A percentile compares a stretch with the other conserved stretches of the same genome.
phyloP scores from a whole-genome alignment of 176 grass and related monocot species.

The Poa pratensis region DNA sequence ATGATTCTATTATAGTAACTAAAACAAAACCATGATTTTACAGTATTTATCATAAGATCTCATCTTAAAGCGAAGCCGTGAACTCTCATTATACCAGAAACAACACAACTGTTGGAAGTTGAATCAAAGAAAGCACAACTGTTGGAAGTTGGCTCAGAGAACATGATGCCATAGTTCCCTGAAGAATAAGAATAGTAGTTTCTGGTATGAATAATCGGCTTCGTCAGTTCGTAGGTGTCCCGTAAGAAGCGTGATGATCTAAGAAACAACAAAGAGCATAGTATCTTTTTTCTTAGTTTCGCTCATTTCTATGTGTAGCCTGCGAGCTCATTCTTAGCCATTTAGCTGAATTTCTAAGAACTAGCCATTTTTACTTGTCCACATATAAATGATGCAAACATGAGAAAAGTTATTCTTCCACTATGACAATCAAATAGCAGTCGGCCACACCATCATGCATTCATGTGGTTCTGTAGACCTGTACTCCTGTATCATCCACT shows the following conservation, averaged over 20 bases:
- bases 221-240: no score
- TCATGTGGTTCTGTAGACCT: neutral
- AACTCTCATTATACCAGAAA: neutral
- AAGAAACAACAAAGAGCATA: neutral
- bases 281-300: neutral
- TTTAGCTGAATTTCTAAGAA: neutral
- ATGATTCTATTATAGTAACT: neutral
- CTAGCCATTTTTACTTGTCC: neutral
- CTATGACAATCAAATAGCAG: neutral
- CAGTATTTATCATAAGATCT: no score
- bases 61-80: neutral
- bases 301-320: neutral
- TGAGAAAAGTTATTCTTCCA: neutral
- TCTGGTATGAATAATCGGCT: neutral
- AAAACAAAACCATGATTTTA: neutral
- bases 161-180: neutral
- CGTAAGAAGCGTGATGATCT: no score
- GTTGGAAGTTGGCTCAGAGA: neutral
- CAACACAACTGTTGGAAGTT: no score
- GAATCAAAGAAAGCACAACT: neutral
- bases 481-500: neutral
- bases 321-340: neutral
- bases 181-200: neutral
- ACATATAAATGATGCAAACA: neutral
- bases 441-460: slow-evolving; percentile 1